Evolutionary conservation across 208 protist species (phyloP).

Genomic region (Trypanosomatidae sp.): DNA sequence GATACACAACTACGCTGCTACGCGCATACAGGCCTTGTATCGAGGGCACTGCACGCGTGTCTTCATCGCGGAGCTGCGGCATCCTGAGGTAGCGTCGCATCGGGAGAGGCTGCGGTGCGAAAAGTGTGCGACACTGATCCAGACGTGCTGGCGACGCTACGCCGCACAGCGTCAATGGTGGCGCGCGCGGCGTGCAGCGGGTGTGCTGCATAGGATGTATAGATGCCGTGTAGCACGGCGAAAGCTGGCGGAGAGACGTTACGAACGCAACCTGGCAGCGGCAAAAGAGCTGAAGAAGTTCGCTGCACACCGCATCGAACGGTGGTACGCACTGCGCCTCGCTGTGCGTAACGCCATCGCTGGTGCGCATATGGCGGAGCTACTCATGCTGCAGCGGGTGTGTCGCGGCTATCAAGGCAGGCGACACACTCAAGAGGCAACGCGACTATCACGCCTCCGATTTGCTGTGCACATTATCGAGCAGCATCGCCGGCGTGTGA

Average conservation of each 20-base stretch:
- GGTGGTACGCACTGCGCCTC: slow-evolving; percentile 19
- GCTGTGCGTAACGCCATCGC: slow-evolving; percentile 18
- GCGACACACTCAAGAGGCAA: not conserved
- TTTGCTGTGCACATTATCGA: slow-evolving; percentile 10
- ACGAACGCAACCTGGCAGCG: not conserved
- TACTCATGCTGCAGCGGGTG: slow-evolving; percentile 41
- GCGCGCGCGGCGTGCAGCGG: slow-evolving; percentile 19
- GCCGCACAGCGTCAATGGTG: slow-evolving; percentile 8
- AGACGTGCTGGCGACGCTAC: slow-evolving; percentile 32
- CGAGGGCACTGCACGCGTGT: slow-evolving; percentile 51
- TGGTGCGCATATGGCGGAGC: slow-evolving; percentile 9
- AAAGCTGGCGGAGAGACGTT: slow-evolving; percentile 21
- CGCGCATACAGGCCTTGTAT: slow-evolving; percentile 59
- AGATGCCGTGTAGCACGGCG: slow-evolving; percentile 28
- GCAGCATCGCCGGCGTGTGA: slow-evolving; percentile 3
- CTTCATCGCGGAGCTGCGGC: slow-evolving; percentile 33
- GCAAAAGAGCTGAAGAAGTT: slow-evolving; percentile 10
- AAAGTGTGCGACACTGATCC: slow-evolving; percentile 9
- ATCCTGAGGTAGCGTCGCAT: slow-evolving; percentile 37
- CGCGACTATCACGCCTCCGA: not conserved
- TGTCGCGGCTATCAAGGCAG: slow-evolving; percentile 32
- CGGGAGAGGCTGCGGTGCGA: not conserved
- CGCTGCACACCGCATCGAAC: slow-evolving; percentile 28
- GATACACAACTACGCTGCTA: slow-evolving; percentile 42
- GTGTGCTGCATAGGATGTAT: slow-evolving; percentile 36